phyloP scores from a whole-genome alignment of 2,329 filamentous ascomycete species.

The Drechslera avenae region DNA sequence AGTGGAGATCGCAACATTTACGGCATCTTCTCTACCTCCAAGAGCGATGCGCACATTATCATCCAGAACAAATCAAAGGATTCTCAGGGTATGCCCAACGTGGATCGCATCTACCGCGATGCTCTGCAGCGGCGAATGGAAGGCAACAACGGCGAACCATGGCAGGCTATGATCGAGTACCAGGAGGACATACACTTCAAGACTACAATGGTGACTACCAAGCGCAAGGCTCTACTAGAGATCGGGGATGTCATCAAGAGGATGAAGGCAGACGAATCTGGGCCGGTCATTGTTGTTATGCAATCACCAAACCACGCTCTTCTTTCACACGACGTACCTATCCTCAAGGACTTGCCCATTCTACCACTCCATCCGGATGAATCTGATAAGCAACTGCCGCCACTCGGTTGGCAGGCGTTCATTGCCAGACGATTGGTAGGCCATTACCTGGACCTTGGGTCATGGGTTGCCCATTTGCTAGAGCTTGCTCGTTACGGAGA shows the following conservation, averaged over 20 bases:
- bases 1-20: slow-evolving; percentile 92
- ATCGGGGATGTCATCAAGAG: slow-evolving; percentile 88
- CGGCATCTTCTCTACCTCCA: slow-evolving; percentile 85
- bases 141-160: slow-evolving; percentile 70
- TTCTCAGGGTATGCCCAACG: slow-evolving; percentile 83
- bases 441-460: slow-evolving; percentile 89
- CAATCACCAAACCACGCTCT: slow-evolving; percentile 85
- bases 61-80: slow-evolving; percentile 86
- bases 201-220: slow-evolving; percentile 83
- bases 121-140: slow-evolving; percentile 68
- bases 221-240: slow-evolving; percentile 86
- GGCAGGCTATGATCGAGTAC: slow-evolving; percentile 84
- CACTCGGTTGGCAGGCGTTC: slow-evolving; percentile 91
- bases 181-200: slow-evolving; percentile 86
- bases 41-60: slow-evolving; percentile 80
- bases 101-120: slow-evolving; percentile 86
- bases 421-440: slow-evolving; percentile 83
- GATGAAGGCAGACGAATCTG: slow-evolving; percentile 81
- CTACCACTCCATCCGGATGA: slow-evolving; percentile 81
- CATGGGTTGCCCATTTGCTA: slow-evolving; percentile 88
- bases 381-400: slow-evolving; percentile 83
- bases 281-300: slow-evolving; percentile 81
- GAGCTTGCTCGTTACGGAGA: slow-evolving; percentile 90
- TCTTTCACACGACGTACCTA: slow-evolving; percentile 82
- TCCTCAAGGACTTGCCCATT: slow-evolving; percentile 82